Conservation (phyloP, 2,329 filamentous ascomycete species). For the Cercospora sojina region DNA sequence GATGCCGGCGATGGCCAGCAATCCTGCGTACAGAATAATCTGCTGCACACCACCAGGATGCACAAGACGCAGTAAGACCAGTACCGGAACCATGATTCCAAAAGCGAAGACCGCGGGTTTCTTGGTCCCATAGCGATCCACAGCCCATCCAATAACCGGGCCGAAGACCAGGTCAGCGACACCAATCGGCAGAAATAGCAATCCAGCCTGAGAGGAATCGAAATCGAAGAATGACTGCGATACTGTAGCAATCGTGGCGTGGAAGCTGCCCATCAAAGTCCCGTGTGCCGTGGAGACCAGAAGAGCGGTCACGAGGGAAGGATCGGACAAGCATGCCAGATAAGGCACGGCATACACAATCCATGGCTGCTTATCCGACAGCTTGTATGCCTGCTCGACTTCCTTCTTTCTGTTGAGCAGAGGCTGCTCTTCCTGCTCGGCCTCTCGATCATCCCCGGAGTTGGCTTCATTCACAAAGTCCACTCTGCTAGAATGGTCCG, state of each 20-base stretch:
- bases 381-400: neutral
- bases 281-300: neutral
- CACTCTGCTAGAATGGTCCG: neutral
- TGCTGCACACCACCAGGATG: neutral
- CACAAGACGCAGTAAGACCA: neutral
- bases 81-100: neutral
- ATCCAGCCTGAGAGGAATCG: neutral
- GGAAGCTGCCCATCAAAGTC: neutral
- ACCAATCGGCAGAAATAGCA: neutral
- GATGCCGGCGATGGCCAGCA: conserved; percentile 45
- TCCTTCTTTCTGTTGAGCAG: neutral
- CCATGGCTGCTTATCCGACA: neutral
- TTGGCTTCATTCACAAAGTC: too few species aligned
- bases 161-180: neutral
- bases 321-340: neutral
- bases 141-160: neutral
- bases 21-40: conserved; percentile 43
- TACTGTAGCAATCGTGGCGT: neutral
- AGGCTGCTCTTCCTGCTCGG: neutral
- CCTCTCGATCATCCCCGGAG: neutral
- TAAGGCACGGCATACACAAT: neutral
- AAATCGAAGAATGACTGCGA: neutral
- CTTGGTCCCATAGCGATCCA: neutral
- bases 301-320: neutral
- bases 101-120: neutral